Evolutionary conservation across 2,329 filamentous ascomycete genomes (phyloP).

Genomic region (Calcarisporium arbuscula): DNA sequence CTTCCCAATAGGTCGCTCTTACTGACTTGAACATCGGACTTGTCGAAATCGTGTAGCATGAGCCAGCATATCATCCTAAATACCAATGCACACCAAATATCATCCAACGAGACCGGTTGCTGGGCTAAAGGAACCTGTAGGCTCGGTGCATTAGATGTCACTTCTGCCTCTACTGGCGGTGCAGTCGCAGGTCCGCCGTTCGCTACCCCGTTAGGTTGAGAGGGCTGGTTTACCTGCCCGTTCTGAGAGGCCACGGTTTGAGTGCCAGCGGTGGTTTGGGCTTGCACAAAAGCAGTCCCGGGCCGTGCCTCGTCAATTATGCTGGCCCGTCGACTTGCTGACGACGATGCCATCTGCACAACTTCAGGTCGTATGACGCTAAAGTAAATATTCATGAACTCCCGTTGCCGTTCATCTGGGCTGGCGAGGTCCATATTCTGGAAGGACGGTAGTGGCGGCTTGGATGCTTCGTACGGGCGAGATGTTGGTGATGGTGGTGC

Average conservation of each 20-base stretch:
- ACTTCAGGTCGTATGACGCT: constrained; percentile 34
- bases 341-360: no score
- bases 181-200: no score
- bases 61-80: constrained; percentile 55
- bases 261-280: no score
- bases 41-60: constrained; percentile 50
- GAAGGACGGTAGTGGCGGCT: constrained; percentile 23
- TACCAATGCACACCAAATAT: constrained; percentile 49
- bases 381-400: constrained; percentile 50
- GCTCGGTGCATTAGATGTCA: no score
- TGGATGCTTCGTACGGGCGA: neutral
- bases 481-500: constrained; percentile 9
- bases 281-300: no score
- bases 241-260: no score
- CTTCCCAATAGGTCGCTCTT: constrained; percentile 49
- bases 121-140: constrained; percentile 15
- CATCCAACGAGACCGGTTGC: constrained; percentile 24
- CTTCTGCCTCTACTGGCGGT: no score
- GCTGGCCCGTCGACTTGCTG: no score
- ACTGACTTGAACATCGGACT: constrained; percentile 44
- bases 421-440: constrained; percentile 39
- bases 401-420: constrained; percentile 42
- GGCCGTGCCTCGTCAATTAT: no score
- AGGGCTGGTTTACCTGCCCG: no score
- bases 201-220: no score